Conservation (phyloP, 1,284 basidiomycete genomes). For the Naganishia sp. region DNA sequence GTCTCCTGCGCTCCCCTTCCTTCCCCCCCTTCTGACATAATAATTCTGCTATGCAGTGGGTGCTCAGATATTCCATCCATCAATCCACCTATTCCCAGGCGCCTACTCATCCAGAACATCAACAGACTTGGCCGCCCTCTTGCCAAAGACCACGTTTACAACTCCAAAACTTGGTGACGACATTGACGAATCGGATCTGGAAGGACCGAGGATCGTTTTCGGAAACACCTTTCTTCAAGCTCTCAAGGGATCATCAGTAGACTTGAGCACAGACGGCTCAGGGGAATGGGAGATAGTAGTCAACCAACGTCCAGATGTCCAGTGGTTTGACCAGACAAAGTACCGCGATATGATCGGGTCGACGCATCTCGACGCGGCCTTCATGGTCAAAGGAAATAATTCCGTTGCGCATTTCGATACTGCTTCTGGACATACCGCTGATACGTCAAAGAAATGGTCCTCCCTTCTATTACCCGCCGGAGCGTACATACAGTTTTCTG, state of each 20-base stretch:
- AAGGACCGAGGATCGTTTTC: background rate
- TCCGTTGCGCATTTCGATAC: background rate
- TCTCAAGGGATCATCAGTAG: background rate
- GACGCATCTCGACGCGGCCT: background rate
- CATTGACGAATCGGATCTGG: background rate
- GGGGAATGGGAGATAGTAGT: slow-evolving; percentile 11
- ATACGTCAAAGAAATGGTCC: background rate
- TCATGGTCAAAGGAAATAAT: background rate
- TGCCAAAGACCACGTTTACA: background rate
- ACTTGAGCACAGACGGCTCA: background rate
- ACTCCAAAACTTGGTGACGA: background rate
- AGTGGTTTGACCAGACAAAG: background rate
- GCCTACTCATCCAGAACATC: slow-evolving; percentile 2
- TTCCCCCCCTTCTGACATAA: background rate
- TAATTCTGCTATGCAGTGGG: background rate
- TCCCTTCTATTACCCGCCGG: slow-evolving; percentile 3
- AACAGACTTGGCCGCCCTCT: background rate
- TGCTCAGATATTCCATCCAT: background rate
- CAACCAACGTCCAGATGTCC: background rate
- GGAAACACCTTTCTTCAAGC: slow-evolving; percentile 8
- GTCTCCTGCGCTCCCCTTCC: background rate
- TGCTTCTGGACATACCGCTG: background rate
- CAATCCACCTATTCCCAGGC: slow-evolving; percentile 7
- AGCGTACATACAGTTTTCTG: slow-evolving; percentile 7
- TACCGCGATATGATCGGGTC: background rate